Percentiles rank a stretch among this genome's conserved stretches.
Conservation (phyloP, 2,329 filamentous ascomycete species). For the Colletotrichum eleusines region DNA sequence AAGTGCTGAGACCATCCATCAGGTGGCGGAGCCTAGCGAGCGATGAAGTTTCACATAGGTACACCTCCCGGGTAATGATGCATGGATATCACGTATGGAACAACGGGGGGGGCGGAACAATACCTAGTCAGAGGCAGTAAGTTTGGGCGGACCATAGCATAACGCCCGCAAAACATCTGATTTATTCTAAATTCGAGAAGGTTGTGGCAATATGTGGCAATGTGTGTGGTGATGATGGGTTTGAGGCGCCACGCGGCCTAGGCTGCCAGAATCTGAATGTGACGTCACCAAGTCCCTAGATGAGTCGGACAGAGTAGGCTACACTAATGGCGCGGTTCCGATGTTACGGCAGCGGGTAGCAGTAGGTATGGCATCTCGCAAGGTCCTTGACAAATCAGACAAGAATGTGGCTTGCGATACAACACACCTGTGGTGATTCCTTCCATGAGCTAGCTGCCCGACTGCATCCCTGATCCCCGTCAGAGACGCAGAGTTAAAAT, state of each 20-base stretch:
- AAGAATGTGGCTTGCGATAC: background rate
- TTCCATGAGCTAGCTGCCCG: no score
- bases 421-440: no score
- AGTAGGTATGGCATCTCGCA: background rate
- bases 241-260: conserved; percentile 9
- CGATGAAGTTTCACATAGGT: background rate
- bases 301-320: background rate
- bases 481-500: background rate
- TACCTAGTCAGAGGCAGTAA: background rate
- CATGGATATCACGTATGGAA: background rate
- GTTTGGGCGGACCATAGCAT: background rate
- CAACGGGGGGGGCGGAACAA: background rate
- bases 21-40: conserved; percentile 6
- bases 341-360: background rate
- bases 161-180: background rate
- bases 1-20: conserved; percentile 6
- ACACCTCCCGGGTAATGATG: background rate
- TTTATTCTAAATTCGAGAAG: background rate
- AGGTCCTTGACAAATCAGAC: background rate
- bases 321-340: conserved; percentile 20
- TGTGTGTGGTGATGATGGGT: background rate
- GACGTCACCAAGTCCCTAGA: conserved; percentile 13
- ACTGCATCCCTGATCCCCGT: background rate
- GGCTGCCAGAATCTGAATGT: background rate
- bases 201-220: background rate